Conservation (phyloP, 352 stramenopile genomes). For the Globisporangium carolinianum region DNA sequence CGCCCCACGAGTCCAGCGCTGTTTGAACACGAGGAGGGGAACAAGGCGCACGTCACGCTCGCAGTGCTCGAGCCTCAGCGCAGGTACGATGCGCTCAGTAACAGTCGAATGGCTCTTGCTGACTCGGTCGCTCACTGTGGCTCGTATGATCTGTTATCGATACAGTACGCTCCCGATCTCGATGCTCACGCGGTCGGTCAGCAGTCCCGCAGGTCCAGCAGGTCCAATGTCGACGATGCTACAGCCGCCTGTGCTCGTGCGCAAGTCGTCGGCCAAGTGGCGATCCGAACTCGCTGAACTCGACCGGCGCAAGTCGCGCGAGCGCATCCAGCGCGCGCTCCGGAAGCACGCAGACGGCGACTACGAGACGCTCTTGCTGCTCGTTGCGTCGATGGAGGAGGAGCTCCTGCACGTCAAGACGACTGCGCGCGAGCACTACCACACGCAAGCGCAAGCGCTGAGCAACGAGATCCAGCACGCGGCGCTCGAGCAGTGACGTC, state of each 20-base stretch:
- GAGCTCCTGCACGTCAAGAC: constrained; percentile 75
- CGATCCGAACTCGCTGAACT: constrained; percentile 41
- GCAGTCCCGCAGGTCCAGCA: constrained; percentile 6
- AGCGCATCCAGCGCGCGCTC: constrained; percentile 59
- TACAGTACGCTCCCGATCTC: constrained; percentile 8
- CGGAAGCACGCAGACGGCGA: constrained; percentile 43
- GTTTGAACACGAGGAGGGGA: neutral
- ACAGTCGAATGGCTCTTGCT: no score
- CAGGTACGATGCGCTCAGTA: neutral
- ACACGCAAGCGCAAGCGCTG: constrained; percentile 46
- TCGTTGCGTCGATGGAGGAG: constrained; percentile 70
- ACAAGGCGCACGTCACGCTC: constrained; percentile 2
- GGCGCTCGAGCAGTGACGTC: constrained; percentile 27
- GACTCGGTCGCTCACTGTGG: neutral
- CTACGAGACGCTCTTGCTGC: constrained; percentile 54
- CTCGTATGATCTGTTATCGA: neutral
- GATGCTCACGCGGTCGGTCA: constrained; percentile 1
- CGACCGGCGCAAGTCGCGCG: constrained; percentile 54
- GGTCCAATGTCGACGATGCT: neutral
- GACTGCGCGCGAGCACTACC: constrained; percentile 57
- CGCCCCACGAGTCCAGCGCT: neutral
- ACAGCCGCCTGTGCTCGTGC: constrained; percentile 28
- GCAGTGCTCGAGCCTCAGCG: constrained; percentile 5
- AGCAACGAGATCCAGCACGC: constrained; percentile 43
- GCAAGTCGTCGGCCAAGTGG: constrained; percentile 44